Evolutionary conservation across 1,139 yeast species (phyloP), one percentile per base, ranked within the genome.

Genomic region (Blastobotrys malaysiensis): DNA sequence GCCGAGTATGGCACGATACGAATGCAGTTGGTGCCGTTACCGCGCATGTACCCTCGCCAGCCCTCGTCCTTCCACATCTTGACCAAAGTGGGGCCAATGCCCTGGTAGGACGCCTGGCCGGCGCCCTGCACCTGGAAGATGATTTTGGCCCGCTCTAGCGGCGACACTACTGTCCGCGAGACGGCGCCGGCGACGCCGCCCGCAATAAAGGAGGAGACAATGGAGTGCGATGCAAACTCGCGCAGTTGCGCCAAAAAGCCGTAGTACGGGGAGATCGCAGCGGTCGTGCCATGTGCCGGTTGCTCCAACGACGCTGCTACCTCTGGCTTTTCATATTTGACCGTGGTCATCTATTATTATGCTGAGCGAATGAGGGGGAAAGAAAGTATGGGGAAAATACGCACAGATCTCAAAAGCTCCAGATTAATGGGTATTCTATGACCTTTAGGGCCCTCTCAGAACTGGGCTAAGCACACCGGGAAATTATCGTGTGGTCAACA

Each of bases 1-100:
- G 99, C 98, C 59, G 95, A 84, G 68, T 93, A 93, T 0, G 99
- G 99, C 59, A 93, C 82, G 36, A 93, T 88, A 54, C 99, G 76
- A 2, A 93, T 71, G 73, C 98, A 91, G 69, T 93, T 93, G 57
- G 89, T 76, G 0, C 91, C 87, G 69, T 93, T 93, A 1, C 99
- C 99, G 51, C 98, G 75, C 70, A 89, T 88, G 63, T 88, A 76
- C 0, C 99, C 97, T 56, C 82, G 76, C 78, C 88, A 79, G 9
- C 98, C 97, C 74, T 93, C 99, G 57, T 90, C 97, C 52, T 73
- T 73, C 78, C 90, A 91, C 81, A 93, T 88, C 62, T 85, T 84
- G 57, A 73, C 68, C 5, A 93, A 81, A 0, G 97, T 89, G 7
- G 85, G 78, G 59, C 84, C 76, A 67, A 91, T 83, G 1, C 98